phyloP scores from a whole-genome alignment of 1,139 yeast genomes.

The Saccharomyces pastorianus region DNA sequence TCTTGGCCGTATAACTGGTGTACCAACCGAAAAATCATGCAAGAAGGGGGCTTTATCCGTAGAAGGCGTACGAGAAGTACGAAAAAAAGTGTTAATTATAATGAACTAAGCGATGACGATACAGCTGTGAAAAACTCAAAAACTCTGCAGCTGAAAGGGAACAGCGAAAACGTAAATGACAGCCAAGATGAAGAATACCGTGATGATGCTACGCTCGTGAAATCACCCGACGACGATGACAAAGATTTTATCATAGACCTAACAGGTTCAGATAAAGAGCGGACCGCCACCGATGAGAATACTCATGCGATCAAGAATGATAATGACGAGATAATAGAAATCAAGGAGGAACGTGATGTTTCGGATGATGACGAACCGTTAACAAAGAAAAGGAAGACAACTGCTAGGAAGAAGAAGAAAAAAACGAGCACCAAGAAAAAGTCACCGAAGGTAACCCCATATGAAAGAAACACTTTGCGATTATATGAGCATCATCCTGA shows the following conservation, averaged over 20 bases:
- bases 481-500: conserved; percentile 73
- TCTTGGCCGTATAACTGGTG: neutral
- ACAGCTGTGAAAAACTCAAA: conserved; percentile 1
- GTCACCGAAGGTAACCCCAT: conserved; percentile 58
- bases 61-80: conserved; percentile 16
- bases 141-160: conserved; percentile 2
- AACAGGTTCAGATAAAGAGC: conserved; percentile 20
- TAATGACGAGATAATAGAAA: conserved; percentile 1
- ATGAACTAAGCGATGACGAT: conserved; percentile 13
- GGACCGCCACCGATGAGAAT: neutral
- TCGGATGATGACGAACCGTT: conserved; percentile 24
- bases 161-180: conserved; percentile 26
- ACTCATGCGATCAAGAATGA: conserved; percentile 25
- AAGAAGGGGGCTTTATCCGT: conserved; percentile 29
- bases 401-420: conserved; percentile 21
- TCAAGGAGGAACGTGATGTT: conserved; percentile 6
- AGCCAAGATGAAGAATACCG: conserved; percentile 6
- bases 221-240: conserved; percentile 9
- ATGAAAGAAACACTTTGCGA: conserved; percentile 55
- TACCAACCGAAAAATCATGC: conserved; percentile 8
- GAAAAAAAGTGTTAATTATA: conserved; percentile 17
- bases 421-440: conserved; percentile 24
- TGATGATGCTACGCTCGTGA: conserved; percentile 3
- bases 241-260: conserved; percentile 29
- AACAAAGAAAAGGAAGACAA: conserved; percentile 18